phyloP scores from a whole-genome alignment of 805 yeast species.

The Myxozyma monticola region DNA sequence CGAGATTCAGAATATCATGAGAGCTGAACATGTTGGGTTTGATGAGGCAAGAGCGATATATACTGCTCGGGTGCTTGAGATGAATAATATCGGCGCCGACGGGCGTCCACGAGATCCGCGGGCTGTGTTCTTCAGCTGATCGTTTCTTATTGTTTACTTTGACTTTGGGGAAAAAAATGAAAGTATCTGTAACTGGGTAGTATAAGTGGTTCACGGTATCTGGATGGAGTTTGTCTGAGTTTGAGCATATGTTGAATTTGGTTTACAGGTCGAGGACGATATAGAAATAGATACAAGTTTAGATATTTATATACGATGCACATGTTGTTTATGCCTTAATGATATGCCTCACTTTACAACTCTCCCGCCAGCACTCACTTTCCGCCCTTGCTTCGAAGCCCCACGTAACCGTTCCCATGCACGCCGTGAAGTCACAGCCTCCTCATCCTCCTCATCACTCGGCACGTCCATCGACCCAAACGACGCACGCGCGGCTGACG shows the following conservation, averaged over 20 bases:
- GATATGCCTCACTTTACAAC: conserved; percentile 10
- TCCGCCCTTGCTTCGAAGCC: conserved; percentile 13
- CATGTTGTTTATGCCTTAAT: too few relatives aligned
- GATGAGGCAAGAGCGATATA: conserved; percentile 68
- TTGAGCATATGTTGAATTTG: too few relatives aligned
- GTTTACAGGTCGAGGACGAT: too few relatives aligned
- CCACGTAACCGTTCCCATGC: conserved; percentile 20
- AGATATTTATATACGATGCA: too few relatives aligned
- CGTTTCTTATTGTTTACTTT: too few relatives aligned
- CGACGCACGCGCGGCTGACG: not conserved
- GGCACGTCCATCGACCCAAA: not conserved
- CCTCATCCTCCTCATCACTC: conserved; percentile 15
- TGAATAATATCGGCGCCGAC: conserved; percentile 59
- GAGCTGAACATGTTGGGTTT: conserved; percentile 50
- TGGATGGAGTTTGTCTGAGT: too few relatives aligned
- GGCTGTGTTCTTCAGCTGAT: conserved; percentile 45
- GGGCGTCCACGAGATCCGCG: conserved; percentile 71
- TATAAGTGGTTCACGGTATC: too few relatives aligned
- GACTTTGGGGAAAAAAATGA: too few relatives aligned
- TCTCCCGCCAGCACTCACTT: conserved; percentile 25
- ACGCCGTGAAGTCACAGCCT: conserved; percentile 9
- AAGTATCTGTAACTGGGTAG: too few relatives aligned
- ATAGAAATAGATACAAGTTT: too few relatives aligned
- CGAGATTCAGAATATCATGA: conserved; percentile 57
- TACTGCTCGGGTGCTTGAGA: conserved; percentile 47